Evolutionary conservation across 1,139 yeast species (phyloP).

Genomic region (Lodderomyces jiufengensis): DNA sequence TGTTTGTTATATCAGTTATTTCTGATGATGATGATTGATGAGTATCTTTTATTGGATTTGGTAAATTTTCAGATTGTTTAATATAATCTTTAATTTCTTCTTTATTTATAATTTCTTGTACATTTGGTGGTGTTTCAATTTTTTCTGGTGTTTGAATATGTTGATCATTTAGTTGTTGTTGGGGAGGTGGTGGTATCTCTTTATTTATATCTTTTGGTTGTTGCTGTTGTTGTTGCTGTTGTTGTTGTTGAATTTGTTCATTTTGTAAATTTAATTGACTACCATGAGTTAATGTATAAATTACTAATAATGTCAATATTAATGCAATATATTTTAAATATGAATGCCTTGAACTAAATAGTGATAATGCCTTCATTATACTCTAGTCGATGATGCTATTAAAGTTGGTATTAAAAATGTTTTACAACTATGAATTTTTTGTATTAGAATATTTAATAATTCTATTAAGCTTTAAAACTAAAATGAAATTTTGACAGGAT

Average conservation of each 20-base stretch:
- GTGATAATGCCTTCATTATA: slow-evolving; percentile 5
- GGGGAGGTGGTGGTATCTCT: slow-evolving; percentile 1
- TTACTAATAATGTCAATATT: slow-evolving; percentile 7
- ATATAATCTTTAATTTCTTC: slow-evolving; percentile 3
- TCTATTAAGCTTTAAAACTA: no score
- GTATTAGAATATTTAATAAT: no score
- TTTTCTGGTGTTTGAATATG: no score
- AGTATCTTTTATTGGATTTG: no score
- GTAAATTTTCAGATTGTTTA: no score
- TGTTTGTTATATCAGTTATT: no score
- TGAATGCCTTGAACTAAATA: slow-evolving; percentile 9
- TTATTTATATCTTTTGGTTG: background rate
- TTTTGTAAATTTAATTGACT: background rate
- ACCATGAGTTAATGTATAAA: slow-evolving; percentile 10
- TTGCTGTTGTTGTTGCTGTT: slow-evolving; percentile 3
- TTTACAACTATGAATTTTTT: no score
- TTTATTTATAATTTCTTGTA: slow-evolving; percentile 3
- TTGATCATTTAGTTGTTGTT: background rate
- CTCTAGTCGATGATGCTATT: no score
- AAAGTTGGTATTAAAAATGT: no score
- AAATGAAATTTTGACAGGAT: no score
- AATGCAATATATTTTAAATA: slow-evolving; percentile 11
- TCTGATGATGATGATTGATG: no score
- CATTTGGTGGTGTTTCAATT: slow-evolving; percentile 6
- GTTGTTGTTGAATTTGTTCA: slow-evolving; percentile 1